Base-by-base conservation (phyloP, 345 rosid species). In the Eucalyptus tenuipes region DNA sequence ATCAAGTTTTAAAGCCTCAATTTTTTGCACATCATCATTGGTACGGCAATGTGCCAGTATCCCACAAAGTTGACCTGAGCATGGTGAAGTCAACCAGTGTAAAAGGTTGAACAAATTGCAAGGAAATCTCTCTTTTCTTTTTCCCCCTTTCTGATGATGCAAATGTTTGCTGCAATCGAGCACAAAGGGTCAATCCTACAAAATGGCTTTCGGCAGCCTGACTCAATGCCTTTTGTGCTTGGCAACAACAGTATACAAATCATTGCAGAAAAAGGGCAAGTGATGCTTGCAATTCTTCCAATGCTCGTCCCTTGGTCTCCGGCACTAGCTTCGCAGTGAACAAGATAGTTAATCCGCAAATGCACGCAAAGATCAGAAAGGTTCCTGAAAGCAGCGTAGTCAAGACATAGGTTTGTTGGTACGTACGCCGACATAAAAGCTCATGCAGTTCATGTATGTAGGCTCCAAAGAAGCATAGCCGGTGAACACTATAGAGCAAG, bases 291-390 rank as follows among this genome's bases (percentile, higher is more conserved):
- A 94, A 87, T 88, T 94, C 96, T 92, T 59, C 96, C 31, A 94
- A 87, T 40, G 96, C 92, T 49, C 85, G 90, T 29, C 94, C 96
- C 88, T 93, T 94, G 15, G 96, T 95, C 93, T 95, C 98, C 3
- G 95, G 95, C n/a, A 95, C 94, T 85, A 93, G 33, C 88, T 86
- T 90, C 68, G 93, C 92, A 5, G 91, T 88, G 81, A 94, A 95
- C n/a, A 91, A 11, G 37, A 93, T 86, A 42, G 94, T 89, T 49
- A 82, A 50, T 14, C 88, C 92, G 40, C 91, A 90, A 4, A 93
- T 45, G 79, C 84, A 88, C 7, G 92, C 90, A 10, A 92, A 94
- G 42, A 94, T 61, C 90, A 91, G 50, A 86, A 93, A 92, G n/a
- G 90, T 89, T 31, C 94, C 94, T 93, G 94, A 88, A 91, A 89